A percentile compares a stretch with the other conserved stretches of the same genome.
Evolutionary conservation across 345 rosid genomes (phyloP).

Genomic region (Heritiera littoralis): DNA sequence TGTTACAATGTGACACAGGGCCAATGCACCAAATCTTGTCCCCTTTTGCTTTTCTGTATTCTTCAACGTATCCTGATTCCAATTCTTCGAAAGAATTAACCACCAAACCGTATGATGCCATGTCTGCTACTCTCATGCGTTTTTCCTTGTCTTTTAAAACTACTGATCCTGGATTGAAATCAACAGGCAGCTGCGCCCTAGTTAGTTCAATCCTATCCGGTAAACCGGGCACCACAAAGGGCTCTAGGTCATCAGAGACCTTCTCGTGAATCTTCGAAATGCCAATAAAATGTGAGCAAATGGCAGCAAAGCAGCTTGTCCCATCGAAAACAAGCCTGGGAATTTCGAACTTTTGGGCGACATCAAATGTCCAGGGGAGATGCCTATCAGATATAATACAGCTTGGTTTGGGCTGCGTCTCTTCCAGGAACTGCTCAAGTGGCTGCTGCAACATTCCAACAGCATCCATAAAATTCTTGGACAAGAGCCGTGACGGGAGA

Average conservation of each 20-base stretch:
- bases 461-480: slow-evolving; percentile 23
- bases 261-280: slow-evolving; percentile 25
- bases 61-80: slow-evolving; percentile 24
- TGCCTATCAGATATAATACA: slow-evolving; percentile 35
- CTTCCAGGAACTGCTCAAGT: slow-evolving; percentile 17
- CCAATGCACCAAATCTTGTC: slow-evolving; percentile 44
- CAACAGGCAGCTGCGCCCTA: slow-evolving; percentile 30
- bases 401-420: slow-evolving; percentile 27
- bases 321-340: slow-evolving; percentile 39
- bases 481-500: slow-evolving; percentile 21
- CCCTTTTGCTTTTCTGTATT: slow-evolving; percentile 17
- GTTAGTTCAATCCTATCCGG: slow-evolving; percentile 33
- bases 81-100: slow-evolving; percentile 35
- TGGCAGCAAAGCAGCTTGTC: slow-evolving; percentile 29
- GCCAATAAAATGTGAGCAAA: slow-evolving; percentile 28
- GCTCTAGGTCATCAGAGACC: slow-evolving; percentile 15
- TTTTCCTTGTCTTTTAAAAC: neutral
- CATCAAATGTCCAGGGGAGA: slow-evolving; percentile 26
- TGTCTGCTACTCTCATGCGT: slow-evolving; percentile 24
- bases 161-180: slow-evolving; percentile 3
- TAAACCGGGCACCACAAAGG: slow-evolving; percentile 37
- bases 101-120: slow-evolving; percentile 34
- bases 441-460: slow-evolving; percentile 23
- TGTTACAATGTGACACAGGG: slow-evolving; percentile 36
- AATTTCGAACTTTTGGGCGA: slow-evolving; percentile 26